Evolutionary conservation across 345 rosid genomes (phyloP), one percentile per base, ranked within the genome.

Genomic region (Sonneratia caseolaris): DNA sequence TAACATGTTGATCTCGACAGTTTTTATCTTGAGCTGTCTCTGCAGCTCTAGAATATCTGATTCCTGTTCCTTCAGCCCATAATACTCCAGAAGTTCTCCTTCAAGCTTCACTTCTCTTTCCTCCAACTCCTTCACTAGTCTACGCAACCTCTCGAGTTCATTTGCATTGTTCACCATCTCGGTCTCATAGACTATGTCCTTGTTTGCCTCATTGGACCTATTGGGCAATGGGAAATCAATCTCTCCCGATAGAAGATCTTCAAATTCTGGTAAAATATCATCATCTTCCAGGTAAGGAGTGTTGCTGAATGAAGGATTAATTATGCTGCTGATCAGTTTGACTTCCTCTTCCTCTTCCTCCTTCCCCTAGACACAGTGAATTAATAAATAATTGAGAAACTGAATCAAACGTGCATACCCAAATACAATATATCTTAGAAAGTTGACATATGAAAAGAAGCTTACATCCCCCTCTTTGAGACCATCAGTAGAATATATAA

Each of bases 91-190:
- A 76, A 94, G 77, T 64, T 94, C 96, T 0, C 92, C 97, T 85
- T 90, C 97, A 43, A 95, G 99, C 79, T 90, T 95, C 76, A 82
- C 90, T 83, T 95, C 97, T 81, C 97, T 86, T 74, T 92, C 99
- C 79, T 89, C 96, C 74, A 92, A 74, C 78, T 95, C 97, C 68
- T 79, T 84, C 18, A 89, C 99, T 66, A 92, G 83, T 36, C 81
- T 70, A 47, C 88, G 88, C 71, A 92, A 79, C 82, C 89, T 77
- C 73, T 92, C 91, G 3, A 95, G 82, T 77, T 95, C 99, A 76
- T 82, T 82, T 22, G 80, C 90, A 68, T 90, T 86, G 74, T 84
- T 84, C 64, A 89, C 92, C 89, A 92, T 92, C 82, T 84, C 96
- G 24, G 68, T 81, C 72, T 88, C 89, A 47, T 86, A 94, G 32